Percentiles rank a stretch among this genome's conserved stretches.
Conservation (phyloP, 2,329 filamentous ascomycete genomes). For the Akanthomyces uredinophilus region DNA sequence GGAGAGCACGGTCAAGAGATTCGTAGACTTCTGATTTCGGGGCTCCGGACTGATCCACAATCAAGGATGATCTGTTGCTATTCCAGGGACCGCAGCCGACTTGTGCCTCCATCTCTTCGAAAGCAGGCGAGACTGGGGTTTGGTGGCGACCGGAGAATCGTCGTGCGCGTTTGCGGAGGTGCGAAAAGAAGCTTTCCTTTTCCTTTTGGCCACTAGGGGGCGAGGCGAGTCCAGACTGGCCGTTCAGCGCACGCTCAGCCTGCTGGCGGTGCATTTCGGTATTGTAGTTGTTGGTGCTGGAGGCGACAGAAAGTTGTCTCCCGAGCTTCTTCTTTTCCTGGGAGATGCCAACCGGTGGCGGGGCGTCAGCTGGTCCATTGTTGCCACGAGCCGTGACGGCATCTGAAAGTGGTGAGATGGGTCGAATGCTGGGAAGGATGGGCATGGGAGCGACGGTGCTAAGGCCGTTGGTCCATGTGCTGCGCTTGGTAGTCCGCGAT, state of each 20-base stretch:
- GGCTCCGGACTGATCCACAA: constrained; percentile 58
- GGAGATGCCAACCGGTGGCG: constrained; percentile 25
- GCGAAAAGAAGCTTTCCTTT: constrained; percentile 97
- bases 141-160: constrained; percentile 89
- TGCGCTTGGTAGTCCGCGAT: constrained; percentile 65
- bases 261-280: constrained; percentile 85
- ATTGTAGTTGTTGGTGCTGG: constrained; percentile 88
- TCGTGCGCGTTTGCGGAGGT: constrained; percentile 87
- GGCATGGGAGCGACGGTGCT: constrained; percentile 85
- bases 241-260: constrained; percentile 84
- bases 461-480: constrained; percentile 85
- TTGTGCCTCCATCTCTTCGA: constrained; percentile 88
- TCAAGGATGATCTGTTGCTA: constrained; percentile 78
- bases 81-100: constrained; percentile 87
- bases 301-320: constrained; percentile 86
- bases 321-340: constrained; percentile 90
- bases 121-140: constrained; percentile 68
- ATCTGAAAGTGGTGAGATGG: constrained; percentile 94
- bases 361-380: constrained; percentile 39
- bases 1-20: constrained; percentile 53
- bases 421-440: constrained; percentile 88
- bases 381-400: constrained; percentile 85
- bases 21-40: constrained; percentile 54
- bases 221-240: constrained; percentile 68
- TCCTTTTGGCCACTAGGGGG: constrained; percentile 80